These are phyloP conservation scores for Leishmania tropica DNA, from an alignment of 208 protist genomes.

Conservation along the genomic window DNA sequence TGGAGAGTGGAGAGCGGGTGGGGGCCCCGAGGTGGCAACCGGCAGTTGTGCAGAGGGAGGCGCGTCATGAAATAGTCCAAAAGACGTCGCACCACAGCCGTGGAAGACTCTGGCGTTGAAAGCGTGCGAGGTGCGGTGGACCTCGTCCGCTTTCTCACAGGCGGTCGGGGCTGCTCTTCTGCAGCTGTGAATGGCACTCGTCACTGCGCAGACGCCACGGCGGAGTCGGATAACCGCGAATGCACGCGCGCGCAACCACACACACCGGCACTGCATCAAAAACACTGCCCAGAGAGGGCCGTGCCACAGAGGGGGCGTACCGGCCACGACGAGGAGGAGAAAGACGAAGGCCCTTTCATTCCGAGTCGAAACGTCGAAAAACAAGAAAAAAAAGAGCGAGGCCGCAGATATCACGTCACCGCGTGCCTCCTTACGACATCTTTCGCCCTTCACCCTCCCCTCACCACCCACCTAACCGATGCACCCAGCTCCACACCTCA, in stretches of 20 bases:
- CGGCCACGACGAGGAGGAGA: neutral
- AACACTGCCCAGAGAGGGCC: slow-evolving; percentile 1
- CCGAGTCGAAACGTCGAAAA: neutral
- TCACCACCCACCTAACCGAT: neutral
- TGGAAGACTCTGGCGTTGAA: neutral
- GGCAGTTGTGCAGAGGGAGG: neutral
- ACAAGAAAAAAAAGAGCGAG: neutral
- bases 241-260: neutral
- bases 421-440: neutral
- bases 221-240: neutral
- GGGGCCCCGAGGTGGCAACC: neutral
- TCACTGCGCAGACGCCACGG: neutral
- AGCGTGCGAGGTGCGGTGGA: neutral
- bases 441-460: neutral
- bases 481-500: neutral
- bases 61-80: neutral
- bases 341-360: neutral
- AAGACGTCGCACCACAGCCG: neutral
- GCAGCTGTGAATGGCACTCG: neutral
- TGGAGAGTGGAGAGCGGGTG: neutral
- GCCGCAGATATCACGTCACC: neutral
- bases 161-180: neutral
- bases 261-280: neutral
- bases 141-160: neutral
- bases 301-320: slow-evolving; percentile 7